These are phyloP conservation scores for Nasturtium officinale DNA, from an alignment of 345 rosid species.

Conservation along the genomic window DNA sequence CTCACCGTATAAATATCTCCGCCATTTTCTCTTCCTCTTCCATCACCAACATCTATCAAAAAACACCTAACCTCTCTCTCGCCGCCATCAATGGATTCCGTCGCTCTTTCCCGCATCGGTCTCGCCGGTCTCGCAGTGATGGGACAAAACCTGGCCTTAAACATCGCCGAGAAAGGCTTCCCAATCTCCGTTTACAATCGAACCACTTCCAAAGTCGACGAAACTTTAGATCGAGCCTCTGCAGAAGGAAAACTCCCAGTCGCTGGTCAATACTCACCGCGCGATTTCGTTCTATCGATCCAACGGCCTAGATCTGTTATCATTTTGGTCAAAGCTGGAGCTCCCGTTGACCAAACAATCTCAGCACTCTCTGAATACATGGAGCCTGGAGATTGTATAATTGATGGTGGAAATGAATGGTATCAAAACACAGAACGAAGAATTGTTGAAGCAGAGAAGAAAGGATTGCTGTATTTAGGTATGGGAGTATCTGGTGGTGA, in stretches of 20 bases:
- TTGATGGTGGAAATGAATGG: conserved; percentile 99
- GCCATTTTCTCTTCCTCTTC: conserved; percentile 31
- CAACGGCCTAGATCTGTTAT: conserved; percentile 83
- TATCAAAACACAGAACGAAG: conserved; percentile 87
- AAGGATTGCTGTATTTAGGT: conserved; percentile 77
- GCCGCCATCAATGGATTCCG: conserved; percentile 54
- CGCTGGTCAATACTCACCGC: conserved; percentile 69
- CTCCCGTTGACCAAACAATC: conserved; percentile 88
- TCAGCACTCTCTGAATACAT: conserved; percentile 69
- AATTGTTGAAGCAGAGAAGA: conserved; percentile 52
- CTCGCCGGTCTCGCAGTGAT: conserved; percentile 94
- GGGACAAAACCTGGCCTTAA: conserved; percentile 94
- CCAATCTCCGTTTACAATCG: conserved; percentile 95
- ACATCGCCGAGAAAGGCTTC: conserved; percentile 91
- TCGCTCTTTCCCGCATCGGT: conserved; percentile 72
- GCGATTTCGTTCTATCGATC: conserved; percentile 85
- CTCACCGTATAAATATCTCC: conserved; percentile 36
- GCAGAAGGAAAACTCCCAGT: conserved; percentile 74
- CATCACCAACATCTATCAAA: background rate
- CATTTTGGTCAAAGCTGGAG: conserved; percentile 93
- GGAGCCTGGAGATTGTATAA: conserved; percentile 83
- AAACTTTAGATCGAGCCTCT: conserved; percentile 72
- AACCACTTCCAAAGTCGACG: conserved; percentile 85
- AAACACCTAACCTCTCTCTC: background rate
- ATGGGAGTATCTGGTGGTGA: conserved; percentile 99